These are phyloP conservation scores for Phytophthora cactorum DNA, from an alignment of 352 stramenopile genomes.

Conservation along the genomic window DNA sequence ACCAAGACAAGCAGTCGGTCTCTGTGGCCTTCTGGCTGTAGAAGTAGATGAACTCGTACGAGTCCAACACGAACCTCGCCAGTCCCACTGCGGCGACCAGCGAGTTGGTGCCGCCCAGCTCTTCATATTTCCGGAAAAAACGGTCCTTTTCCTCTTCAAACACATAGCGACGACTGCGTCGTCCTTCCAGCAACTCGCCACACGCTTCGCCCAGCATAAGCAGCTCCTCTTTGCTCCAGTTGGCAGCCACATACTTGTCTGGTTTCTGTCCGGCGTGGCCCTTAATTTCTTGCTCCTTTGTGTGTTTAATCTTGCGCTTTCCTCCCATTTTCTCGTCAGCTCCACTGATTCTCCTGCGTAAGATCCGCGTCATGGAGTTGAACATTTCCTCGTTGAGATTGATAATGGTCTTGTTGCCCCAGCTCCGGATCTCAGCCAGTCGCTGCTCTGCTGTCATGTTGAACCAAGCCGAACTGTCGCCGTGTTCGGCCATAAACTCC, in stretches of 20 bases:
- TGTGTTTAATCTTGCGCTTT: slow-evolving; percentile 9
- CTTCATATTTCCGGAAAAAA: slow-evolving; percentile 43
- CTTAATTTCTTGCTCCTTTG: slow-evolving; percentile 26
- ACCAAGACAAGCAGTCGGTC: slow-evolving; percentile 37
- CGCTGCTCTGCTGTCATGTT: slow-evolving; percentile 32
- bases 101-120: slow-evolving; percentile 39
- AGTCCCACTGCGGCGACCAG: slow-evolving; percentile 30
- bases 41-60: slow-evolving; percentile 55
- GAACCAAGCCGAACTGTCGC: slow-evolving; percentile 37
- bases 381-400: slow-evolving; percentile 42
- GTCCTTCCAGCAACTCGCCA: slow-evolving; percentile 40
- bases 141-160: slow-evolving; percentile 51
- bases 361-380: slow-evolving; percentile 31
- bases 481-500: slow-evolving; percentile 30
- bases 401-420: slow-evolving; percentile 43
- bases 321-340: slow-evolving; percentile 8
- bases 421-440: slow-evolving; percentile 31
- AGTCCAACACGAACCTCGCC: slow-evolving; percentile 45
- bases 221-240: slow-evolving; percentile 45
- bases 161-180: slow-evolving; percentile 43
- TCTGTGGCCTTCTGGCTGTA: slow-evolving; percentile 41
- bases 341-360: slow-evolving; percentile 22
- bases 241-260: slow-evolving; percentile 33
- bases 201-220: slow-evolving; percentile 43
- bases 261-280: slow-evolving; percentile 18